phyloP scores from a whole-genome alignment of 257 asterid species.

The Penstemon davidsonii region DNA sequence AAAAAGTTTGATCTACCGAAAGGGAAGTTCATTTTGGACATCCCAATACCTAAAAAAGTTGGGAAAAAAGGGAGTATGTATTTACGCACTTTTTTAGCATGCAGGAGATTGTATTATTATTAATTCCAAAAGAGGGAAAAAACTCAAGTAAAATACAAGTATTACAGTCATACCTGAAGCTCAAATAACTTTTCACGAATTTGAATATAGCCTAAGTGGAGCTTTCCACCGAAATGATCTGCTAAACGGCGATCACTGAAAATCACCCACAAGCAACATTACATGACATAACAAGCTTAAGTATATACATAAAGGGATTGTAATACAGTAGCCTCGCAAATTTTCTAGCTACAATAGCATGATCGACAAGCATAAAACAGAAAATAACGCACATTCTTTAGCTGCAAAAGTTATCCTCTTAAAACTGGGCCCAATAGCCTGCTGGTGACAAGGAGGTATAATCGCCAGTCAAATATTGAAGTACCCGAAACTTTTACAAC shows the following conservation, averaged over 20 bases:
- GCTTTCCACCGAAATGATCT: slow-evolving; percentile 99
- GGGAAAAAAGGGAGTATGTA: too few relatives aligned
- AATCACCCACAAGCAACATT: slow-evolving; percentile 32
- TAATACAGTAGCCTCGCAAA: slow-evolving; percentile 26
- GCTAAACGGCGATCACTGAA: slow-evolving; percentile 99
- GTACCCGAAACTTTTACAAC: slow-evolving; percentile 44
- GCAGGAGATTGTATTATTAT: background rate
- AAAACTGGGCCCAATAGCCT: slow-evolving; percentile 76
- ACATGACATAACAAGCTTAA: slow-evolving; percentile 31
- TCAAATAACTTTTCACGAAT: slow-evolving; percentile 96
- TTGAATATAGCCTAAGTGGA: slow-evolving; percentile 94
- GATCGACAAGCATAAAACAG: slow-evolving; percentile 59
- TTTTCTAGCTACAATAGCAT: slow-evolving; percentile 55
- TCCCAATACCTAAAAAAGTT: too few relatives aligned
- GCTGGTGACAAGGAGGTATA: slow-evolving; percentile 73
- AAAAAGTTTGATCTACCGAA: too few relatives aligned
- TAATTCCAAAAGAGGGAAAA: background rate
- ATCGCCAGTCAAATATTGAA: slow-evolving; percentile 53
- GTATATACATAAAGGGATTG: slow-evolving; percentile 9
- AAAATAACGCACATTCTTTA: slow-evolving; percentile 73
- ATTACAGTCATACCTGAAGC: slow-evolving; percentile 65
- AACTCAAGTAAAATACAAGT: slow-evolving; percentile 1
- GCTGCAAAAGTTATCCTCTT: slow-evolving; percentile 76
- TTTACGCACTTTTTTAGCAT: background rate
- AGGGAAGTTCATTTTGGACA: too few relatives aligned